These are phyloP conservation scores for Pythium myriotylum DNA, from an alignment of 352 stramenopile species.

Conservation along the genomic window DNA sequence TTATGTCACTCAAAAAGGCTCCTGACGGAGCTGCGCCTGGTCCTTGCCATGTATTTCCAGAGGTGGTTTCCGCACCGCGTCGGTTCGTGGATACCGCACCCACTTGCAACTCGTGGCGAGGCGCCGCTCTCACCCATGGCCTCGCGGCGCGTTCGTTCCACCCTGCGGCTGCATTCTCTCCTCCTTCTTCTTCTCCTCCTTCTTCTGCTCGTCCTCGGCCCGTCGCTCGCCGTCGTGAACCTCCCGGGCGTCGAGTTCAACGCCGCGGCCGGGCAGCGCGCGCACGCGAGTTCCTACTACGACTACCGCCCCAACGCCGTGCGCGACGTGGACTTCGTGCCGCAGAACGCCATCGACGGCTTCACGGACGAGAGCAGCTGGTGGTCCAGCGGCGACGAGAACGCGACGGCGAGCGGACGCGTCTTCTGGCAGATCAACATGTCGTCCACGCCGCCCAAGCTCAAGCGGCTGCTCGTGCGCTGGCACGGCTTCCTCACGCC, in stretches of 20 bases:
- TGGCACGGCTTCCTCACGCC: constrained; percentile 79
- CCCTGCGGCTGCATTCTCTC: neutral
- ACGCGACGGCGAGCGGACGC: constrained; percentile 20
- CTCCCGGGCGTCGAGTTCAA: constrained; percentile 76
- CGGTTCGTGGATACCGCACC: too few relatives aligned
- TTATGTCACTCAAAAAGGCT: too few relatives aligned
- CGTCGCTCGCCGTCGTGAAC: constrained; percentile 40
- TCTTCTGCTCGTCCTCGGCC: neutral
- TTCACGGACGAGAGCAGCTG: constrained; percentile 73
- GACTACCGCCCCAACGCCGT: constrained; percentile 63
- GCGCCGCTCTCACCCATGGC: too few relatives aligned
- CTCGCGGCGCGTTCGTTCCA: too few relatives aligned
- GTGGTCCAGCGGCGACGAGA: constrained; percentile 67
- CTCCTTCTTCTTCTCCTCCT: constrained; percentile 13
- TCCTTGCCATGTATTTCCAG: too few relatives aligned
- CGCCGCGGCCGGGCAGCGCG: constrained; percentile 48
- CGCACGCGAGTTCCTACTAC: constrained; percentile 78
- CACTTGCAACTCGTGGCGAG: too few relatives aligned
- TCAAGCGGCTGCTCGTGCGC: constrained; percentile 67
- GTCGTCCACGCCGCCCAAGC: constrained; percentile 39
- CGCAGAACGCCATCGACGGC: constrained; percentile 71
- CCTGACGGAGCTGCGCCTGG: too few relatives aligned
- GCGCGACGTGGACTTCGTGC: constrained; percentile 60
- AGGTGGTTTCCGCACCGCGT: too few relatives aligned
- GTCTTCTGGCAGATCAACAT: constrained; percentile 84